These are phyloP conservation scores for Colletotrichum nymphaeae DNA, from an alignment of 2,329 filamentous ascomycete species.

Conservation along the genomic window DNA sequence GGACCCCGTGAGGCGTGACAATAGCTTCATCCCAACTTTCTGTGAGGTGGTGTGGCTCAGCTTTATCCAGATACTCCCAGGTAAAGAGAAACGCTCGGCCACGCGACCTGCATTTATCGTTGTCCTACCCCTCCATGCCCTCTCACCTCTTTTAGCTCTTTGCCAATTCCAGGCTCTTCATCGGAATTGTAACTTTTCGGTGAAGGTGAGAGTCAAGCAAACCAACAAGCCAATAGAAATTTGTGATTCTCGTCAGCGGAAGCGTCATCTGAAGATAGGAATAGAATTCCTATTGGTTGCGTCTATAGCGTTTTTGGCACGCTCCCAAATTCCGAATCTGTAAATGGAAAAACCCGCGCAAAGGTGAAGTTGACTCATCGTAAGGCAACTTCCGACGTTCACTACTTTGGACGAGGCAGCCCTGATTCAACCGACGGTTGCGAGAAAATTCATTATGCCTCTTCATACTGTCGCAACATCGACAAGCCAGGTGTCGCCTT, in stretches of 20 bases:
- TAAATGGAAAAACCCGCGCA: not conserved
- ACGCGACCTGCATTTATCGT: slow-evolving; percentile 9
- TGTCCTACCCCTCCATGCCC: not conserved
- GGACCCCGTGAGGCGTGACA: slow-evolving; percentile 31
- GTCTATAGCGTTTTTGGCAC: not conserved
- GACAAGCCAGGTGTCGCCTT: not conserved
- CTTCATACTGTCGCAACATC: not conserved
- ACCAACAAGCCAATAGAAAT: not conserved
- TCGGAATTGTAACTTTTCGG: not conserved
- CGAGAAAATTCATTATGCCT: not conserved
- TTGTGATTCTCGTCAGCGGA: too few relatives aligned
- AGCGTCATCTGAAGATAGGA: not conserved
- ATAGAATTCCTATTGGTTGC: not conserved
- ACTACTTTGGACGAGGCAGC: not conserved
- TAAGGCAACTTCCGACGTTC: not conserved
- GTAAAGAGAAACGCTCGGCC: slow-evolving; percentile 16
- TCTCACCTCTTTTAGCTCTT: not conserved
- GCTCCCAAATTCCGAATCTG: not conserved
- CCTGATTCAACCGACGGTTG: not conserved
- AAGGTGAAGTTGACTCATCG: too few relatives aligned
- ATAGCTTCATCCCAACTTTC: slow-evolving; percentile 35
- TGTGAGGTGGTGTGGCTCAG: slow-evolving; percentile 28
- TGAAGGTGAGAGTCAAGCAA: not conserved
- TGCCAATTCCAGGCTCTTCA: not conserved
- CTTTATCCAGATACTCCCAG: slow-evolving; percentile 20